Evolutionary conservation across 495 filamentous ascomycete species (phyloP), one percentile per base, ranked within the genome.

Genomic region (Talaromyces adpressus): DNA sequence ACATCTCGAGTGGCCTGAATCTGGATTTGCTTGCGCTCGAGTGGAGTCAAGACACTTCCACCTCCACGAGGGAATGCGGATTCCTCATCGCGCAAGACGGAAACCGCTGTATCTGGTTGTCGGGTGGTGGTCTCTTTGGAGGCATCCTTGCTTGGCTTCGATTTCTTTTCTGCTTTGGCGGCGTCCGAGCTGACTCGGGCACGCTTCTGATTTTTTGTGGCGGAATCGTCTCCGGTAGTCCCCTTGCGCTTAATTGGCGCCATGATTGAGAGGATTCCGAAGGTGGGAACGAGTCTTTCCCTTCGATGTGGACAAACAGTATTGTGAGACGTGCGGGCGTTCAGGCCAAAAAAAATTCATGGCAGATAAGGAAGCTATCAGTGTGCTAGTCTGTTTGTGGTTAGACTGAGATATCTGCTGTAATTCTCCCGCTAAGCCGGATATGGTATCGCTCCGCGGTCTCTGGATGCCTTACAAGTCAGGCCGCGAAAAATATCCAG

Each of bases 1-100:
- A 93, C 93, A 81, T 98, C 94, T 69, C 87, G 85, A 66, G 86
- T 92, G 30, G 94, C 94, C 74, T 98, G 89, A 64, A 94, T 90
- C 68, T 94, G 89, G 67, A 98, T 97, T 74, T 98, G 91, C 77
- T 96, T 97, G 67, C 94, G 87, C 72, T 98, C 94, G 59, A 98
- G 81, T 25, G 94, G 92, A 7, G 94, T 96, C 74, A 98, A 78
- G 53, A 95, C 82, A 71, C 91, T 94, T 14, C 83, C 94, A 62
- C 94, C 95, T 61, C 94, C 94, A 79, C 94, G 85, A 70, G 95
- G 94, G 71, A 98, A 98, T 29, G 92, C 76, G 4, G 85, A 84
- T 67, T 97, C 94, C 58, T 97, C 93, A 64, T 91, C 87, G 67
- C 85, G 87, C 57, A 87, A 67, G 14, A 84, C 68, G 27, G 83